These are phyloP conservation scores for Euphorbia corollata DNA, from an alignment of 441 rosid genomes.

Conservation along the genomic window DNA sequence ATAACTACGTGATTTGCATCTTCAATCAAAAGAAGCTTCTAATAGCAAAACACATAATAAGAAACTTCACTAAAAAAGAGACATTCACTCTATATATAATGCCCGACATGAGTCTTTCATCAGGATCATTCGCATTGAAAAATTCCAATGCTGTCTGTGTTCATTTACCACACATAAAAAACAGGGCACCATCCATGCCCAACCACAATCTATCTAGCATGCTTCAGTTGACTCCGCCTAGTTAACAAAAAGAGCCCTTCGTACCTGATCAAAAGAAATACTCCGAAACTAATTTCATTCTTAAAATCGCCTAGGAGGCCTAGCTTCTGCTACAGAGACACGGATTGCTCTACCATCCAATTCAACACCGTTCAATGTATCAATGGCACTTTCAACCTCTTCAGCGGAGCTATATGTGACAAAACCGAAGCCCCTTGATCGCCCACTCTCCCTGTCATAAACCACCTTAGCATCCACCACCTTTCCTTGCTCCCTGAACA, in stretches of 20 bases:
- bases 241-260: background rate
- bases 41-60: background rate
- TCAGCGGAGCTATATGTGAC: conserved; percentile 72
- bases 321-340: conserved; percentile 76
- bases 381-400: conserved; percentile 69
- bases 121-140: conserved; percentile 16
- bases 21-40: too few relatives aligned
- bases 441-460: conserved; percentile 82
- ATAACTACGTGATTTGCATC: too few relatives aligned
- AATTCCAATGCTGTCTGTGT: conserved; percentile 9
- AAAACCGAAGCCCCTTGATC: conserved; percentile 97
- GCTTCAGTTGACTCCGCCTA: conserved; percentile 9
- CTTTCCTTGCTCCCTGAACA: conserved; percentile 75
- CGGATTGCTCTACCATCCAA: conserved; percentile 81
- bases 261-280: conserved; percentile 17
- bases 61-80: conserved; percentile 8
- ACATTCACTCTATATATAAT: conserved; percentile 17
- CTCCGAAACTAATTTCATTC: conserved; percentile 10
- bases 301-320: conserved; percentile 84
- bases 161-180: conserved; percentile 9
- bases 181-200: conserved; percentile 4
- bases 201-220: conserved; percentile 2
- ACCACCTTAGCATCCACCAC: conserved; percentile 85
- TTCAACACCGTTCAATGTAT: conserved; percentile 68
- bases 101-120: conserved; percentile 17